These are phyloP conservation scores for Albophoma yamanashiensis DNA, from an alignment of 2,329 filamentous ascomycete genomes.

Conservation along the genomic window DNA sequence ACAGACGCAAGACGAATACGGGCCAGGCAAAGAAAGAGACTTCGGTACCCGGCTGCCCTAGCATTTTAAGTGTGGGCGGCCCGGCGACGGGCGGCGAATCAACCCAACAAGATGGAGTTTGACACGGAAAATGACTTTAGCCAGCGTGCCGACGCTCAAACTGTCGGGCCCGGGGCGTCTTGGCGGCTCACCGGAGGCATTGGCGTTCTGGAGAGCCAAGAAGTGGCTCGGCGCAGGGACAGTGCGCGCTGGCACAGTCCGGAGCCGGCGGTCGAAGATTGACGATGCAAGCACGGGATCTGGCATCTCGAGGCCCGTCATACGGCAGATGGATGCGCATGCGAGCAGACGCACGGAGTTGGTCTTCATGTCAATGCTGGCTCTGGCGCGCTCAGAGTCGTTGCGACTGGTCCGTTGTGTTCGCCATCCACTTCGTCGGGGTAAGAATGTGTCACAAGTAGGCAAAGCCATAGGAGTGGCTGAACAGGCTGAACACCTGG, in stretches of 20 bases:
- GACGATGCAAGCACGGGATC: background rate
- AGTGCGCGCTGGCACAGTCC: background rate
- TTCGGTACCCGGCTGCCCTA: background rate
- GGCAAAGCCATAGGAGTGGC: background rate
- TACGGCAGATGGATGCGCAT: background rate
- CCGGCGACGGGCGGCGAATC: background rate
- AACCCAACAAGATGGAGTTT: background rate
- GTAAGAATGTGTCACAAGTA: no score
- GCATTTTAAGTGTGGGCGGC: background rate
- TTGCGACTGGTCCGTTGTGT: no score
- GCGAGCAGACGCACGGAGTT: background rate
- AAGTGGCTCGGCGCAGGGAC: background rate
- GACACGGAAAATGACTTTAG: background rate
- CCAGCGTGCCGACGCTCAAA: background rate
- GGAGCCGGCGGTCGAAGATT: background rate
- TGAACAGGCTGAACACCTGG: background rate
- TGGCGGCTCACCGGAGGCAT: background rate
- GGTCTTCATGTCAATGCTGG: background rate
- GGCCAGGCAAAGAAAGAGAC: background rate
- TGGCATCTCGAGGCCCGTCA: background rate
- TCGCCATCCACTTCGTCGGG: no score
- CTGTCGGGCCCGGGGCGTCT: background rate
- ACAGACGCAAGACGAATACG: background rate
- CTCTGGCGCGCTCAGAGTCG: background rate
- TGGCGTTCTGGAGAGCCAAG: background rate